A percentile compares a stretch with the other conserved stretches of the same genome.
phyloP scores from a whole-genome alignment of 2,329 filamentous ascomycete genomes.

The Sporothrix pallida region DNA sequence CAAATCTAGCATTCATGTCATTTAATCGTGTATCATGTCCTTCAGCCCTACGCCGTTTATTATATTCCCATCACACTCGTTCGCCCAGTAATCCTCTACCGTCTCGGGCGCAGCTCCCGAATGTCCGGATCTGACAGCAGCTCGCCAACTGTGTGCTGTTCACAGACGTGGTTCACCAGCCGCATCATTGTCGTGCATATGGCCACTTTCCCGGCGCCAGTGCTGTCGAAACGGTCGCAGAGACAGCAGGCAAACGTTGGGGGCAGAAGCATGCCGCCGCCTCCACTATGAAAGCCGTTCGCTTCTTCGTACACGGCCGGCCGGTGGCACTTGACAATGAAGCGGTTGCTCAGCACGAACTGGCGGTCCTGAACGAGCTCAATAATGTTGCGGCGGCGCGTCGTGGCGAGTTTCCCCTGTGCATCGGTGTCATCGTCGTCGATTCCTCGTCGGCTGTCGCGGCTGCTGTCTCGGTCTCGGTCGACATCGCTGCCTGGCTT shows the following conservation, averaged over 20 bases:
- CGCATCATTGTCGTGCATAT: slow-evolving; percentile 42
- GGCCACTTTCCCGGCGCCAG: slow-evolving; percentile 31
- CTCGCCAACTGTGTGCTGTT: slow-evolving; percentile 40
- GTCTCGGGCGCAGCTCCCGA: slow-evolving; percentile 34
- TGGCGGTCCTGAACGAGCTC: slow-evolving; percentile 42
- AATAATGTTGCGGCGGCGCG: slow-evolving; percentile 25
- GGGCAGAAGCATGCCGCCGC: slow-evolving; percentile 16
- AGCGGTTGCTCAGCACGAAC: slow-evolving; percentile 45
- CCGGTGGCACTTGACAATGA: slow-evolving; percentile 49
- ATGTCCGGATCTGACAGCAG: slow-evolving; percentile 42
- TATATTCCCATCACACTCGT: not conserved
- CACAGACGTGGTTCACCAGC: slow-evolving; percentile 45
- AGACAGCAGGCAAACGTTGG: slow-evolving; percentile 45
- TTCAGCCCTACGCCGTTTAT: not conserved
- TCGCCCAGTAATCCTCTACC: not conserved
- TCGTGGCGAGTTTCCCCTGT: not conserved
- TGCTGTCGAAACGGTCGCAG: slow-evolving; percentile 38
- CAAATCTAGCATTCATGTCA: not conserved
- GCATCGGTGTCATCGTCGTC: not conserved
- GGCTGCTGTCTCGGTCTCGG: slow-evolving; percentile 12
- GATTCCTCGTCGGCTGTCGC: not conserved
- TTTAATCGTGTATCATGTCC: not conserved
- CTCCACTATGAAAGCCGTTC: not conserved
- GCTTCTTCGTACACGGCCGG: slow-evolving; percentile 38
- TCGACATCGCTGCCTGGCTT: slow-evolving; percentile 6